These are phyloP conservation scores for Globisporangium okanoganense DNA, from an alignment of 352 stramenopile species.

Conservation along the genomic window DNA sequence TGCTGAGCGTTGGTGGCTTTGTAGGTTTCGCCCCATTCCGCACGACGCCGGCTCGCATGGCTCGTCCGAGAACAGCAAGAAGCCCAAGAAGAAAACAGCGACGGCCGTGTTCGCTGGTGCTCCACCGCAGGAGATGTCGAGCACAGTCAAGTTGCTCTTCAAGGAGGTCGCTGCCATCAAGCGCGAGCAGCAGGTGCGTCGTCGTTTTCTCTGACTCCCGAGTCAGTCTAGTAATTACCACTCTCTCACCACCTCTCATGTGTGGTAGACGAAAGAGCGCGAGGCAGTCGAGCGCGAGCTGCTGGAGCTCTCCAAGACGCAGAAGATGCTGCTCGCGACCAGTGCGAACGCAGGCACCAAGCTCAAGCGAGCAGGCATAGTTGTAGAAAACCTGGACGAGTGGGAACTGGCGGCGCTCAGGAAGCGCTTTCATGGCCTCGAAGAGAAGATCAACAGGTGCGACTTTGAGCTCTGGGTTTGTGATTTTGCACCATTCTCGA, in stretches of 20 bases:
- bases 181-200: slow-evolving; percentile 33
- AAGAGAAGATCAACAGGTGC: slow-evolving; percentile 40
- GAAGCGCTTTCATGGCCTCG: slow-evolving; percentile 45
- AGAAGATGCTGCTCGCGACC: slow-evolving; percentile 18
- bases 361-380: slow-evolving; percentile 3
- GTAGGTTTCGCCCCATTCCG: slow-evolving; percentile 7
- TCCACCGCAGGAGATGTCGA: slow-evolving; percentile 48
- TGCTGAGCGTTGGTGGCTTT: neutral
- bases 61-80: slow-evolving; percentile 7
- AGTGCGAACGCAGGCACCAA: slow-evolving; percentile 12
- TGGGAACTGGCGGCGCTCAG: slow-evolving; percentile 51
- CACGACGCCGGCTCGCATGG: neutral
- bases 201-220: neutral
- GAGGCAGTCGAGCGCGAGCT: slow-evolving; percentile 35
- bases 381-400: slow-evolving; percentile 29
- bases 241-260: too few relatives aligned
- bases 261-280: slow-evolving; percentile 22
- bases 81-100: slow-evolving; percentile 16
- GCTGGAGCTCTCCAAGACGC: slow-evolving; percentile 34
- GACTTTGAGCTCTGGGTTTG: neutral
- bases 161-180: slow-evolving; percentile 52
- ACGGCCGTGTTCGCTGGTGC: slow-evolving; percentile 20
- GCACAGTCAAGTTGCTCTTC: slow-evolving; percentile 70
- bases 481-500: slow-evolving; percentile 1
- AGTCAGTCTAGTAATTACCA: neutral